Base-by-base conservation (phyloP, 208 protist species). In the Acanthamoeba sp. region DNA sequence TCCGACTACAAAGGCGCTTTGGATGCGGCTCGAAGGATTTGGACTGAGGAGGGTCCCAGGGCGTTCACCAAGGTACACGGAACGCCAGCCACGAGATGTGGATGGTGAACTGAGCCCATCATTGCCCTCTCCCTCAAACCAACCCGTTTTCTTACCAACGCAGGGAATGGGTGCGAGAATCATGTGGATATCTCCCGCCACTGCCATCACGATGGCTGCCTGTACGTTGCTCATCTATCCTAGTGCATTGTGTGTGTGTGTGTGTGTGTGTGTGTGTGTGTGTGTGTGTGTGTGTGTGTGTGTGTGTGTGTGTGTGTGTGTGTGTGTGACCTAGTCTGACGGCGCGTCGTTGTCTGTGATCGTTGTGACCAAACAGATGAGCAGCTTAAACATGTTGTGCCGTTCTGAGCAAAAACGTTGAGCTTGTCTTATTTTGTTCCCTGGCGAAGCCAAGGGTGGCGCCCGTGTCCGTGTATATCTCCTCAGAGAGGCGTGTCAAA, bases 111-210 rank as follows among this genome's bases (percentile, higher is more conserved):
- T 14, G 32, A n/a, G 62, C 29, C 20, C 29, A 1, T 1, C 18
- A 12, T 2, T 1, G 14, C 6, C n/a, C 62, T n/a, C n/a, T n/a
- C n/a, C n/a, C n/a, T n/a, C n/a, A n/a, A n/a, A n/a, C n/a, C n/a
- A n/a, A 0, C 32, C 29, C 20, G 14, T 45, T 32, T 36, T 9
- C 7, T 36, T 7, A 22, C 66, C 7, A 22, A 36, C n/a, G 57
- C 29, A 69, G 80, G 96, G 96, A 45, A 94, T 97, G 66, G 89
- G 93, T 40, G 94, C 96, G 57, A 89, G 96, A 76, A 91, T 96
- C 2, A 34, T 96, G 27, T 97, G 96, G 96, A 97, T 97, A 40
- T 85, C 96, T 45, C 93, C 95, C 45, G 96, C 92, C 45, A 97
- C 93, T 36, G 96, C 96, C 71, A 66, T 97, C 29, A 97, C 96